These are phyloP conservation scores for Physcomitrellopsis africana DNA, from an alignment of 225 moss, liverwort and hornwort species.

Conservation along the genomic window DNA sequence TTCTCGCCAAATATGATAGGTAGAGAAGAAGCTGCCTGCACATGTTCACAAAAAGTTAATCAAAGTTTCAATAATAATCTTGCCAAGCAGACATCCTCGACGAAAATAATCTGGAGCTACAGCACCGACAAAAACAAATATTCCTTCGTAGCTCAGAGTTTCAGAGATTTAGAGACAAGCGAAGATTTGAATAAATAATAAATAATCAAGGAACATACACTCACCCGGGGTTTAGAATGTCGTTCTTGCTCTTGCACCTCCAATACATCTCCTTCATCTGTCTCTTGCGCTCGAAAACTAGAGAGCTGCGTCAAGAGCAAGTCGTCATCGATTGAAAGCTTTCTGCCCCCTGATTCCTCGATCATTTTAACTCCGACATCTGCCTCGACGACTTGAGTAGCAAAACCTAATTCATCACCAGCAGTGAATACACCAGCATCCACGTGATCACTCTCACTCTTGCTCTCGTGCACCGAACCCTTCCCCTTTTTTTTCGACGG, in stretches of 20 bases:
- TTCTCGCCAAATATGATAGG: slow-evolving; percentile 86
- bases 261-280: slow-evolving; percentile 46
- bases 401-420: slow-evolving; percentile 19
- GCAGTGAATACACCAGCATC: slow-evolving; percentile 17
- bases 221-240: slow-evolving; percentile 52
- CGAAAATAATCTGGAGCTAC: not conserved
- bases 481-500: slow-evolving; percentile 12
- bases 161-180: not conserved
- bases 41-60: slow-evolving; percentile 3
- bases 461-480: slow-evolving; percentile 6
- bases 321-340: slow-evolving; percentile 36
- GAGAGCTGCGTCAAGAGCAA: slow-evolving; percentile 43
- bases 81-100: not conserved
- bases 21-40: slow-evolving; percentile 73
- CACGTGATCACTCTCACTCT: not conserved
- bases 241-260: slow-evolving; percentile 46
- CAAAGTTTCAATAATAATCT: not conserved
- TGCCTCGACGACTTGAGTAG: not conserved
- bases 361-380: slow-evolving; percentile 30
- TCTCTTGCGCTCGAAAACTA: slow-evolving; percentile 46
- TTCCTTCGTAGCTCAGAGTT: not conserved
- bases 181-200: too few species aligned
- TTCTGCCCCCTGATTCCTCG: slow-evolving; percentile 24
- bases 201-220: not conserved
- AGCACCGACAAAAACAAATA: not conserved